phyloP scores from a whole-genome alignment of 768 basidiomycete species.

The Glaciozyma martinii region DNA sequence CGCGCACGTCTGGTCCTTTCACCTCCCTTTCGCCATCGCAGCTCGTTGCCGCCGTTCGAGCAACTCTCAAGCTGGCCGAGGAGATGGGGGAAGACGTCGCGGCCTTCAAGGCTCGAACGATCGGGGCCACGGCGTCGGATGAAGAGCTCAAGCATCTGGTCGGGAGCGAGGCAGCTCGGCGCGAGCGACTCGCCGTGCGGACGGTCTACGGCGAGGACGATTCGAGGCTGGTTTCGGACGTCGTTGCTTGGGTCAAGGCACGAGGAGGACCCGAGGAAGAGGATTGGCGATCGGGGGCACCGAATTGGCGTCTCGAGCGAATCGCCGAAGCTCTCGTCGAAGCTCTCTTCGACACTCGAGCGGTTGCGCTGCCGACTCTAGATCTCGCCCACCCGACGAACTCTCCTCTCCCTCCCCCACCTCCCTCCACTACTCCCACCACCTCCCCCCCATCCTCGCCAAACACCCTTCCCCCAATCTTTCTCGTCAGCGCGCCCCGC shows the following conservation, averaged over 20 bases:
- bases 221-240: background rate
- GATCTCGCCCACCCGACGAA: background rate
- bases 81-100: conserved; percentile 8
- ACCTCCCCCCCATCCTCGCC: background rate
- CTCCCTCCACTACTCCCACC: background rate
- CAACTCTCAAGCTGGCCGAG: background rate
- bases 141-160: background rate
- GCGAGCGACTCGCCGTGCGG: conserved; percentile 6
- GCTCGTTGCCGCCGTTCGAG: conserved; percentile 4
- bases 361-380: conserved; percentile 1
- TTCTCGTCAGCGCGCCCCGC: background rate
- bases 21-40: background rate
- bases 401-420: background rate
- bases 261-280: background rate
- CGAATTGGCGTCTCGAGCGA: background rate
- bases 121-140: background rate
- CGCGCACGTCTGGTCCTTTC: too few relatives aligned
- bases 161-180: conserved; percentile 4
- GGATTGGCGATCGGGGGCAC: background rate
- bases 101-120: background rate
- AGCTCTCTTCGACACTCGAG: background rate
- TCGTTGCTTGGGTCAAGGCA: background rate
- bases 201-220: background rate
- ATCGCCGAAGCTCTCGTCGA: conserved; percentile 3
- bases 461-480: conserved; percentile 11